Conservation (phyloP, 2,329 filamentous ascomycete species). For the Biscogniauxia marginata region DNA sequence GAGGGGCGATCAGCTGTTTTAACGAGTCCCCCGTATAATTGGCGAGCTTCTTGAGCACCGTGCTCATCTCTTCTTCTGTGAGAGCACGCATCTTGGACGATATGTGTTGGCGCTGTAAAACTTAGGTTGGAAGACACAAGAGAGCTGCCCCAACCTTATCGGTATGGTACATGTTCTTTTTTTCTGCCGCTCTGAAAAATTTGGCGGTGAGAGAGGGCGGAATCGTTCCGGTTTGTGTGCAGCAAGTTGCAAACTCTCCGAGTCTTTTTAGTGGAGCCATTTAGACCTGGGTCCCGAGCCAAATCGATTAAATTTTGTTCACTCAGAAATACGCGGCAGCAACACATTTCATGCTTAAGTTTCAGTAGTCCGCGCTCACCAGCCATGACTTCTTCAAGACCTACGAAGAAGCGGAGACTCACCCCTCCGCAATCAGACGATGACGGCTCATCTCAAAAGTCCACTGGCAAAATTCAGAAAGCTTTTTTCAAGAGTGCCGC, state of each 20-base stretch:
- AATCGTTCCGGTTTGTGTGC: conserved; percentile 23
- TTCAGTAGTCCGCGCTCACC: neutral
- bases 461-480: conserved; percentile 47
- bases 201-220: conserved; percentile 23
- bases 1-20: conserved; percentile 77
- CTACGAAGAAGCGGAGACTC: conserved; percentile 58
- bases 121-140: too few species aligned
- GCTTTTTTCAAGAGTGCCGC: conserved; percentile 72
- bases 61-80: conserved; percentile 42
- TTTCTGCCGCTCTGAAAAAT: conserved; percentile 28
- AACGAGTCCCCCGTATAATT: conserved; percentile 88
- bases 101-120: too few species aligned
- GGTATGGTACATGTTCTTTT: neutral
- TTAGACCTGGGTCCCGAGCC: conserved; percentile 11
- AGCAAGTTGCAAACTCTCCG: neutral
- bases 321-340: neutral
- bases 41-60: conserved; percentile 88
- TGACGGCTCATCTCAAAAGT: conserved; percentile 35
- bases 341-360: conserved; percentile 12
- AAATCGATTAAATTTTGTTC: conserved; percentile 16
- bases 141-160: neutral
- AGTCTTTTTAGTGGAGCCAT: conserved; percentile 11
- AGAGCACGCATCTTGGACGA: conserved; percentile 64
- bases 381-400: conserved; percentile 48
- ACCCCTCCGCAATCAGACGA: conserved; percentile 51